Evolutionary conservation across 331 rosid species (phyloP).

Genomic region (Ulmus americana): DNA sequence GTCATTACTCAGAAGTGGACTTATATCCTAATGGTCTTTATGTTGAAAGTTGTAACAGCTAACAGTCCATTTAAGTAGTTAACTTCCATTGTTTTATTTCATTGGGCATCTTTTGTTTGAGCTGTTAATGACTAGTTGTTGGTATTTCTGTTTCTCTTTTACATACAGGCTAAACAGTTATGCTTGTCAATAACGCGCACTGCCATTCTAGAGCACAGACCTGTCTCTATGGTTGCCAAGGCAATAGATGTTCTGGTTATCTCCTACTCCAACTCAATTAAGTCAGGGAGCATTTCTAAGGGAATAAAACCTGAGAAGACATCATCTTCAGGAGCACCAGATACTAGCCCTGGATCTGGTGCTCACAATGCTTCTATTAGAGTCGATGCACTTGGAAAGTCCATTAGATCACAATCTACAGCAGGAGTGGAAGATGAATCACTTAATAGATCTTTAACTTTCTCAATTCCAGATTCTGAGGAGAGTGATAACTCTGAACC

Average conservation of each 20-base stretch:
- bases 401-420: slow-evolving; percentile 37
- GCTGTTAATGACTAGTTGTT: slow-evolving; percentile 13
- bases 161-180: slow-evolving; percentile 81
- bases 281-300: slow-evolving; percentile 50
- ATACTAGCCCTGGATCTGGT: slow-evolving; percentile 29
- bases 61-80: slow-evolving; percentile 7
- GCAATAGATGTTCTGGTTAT: slow-evolving; percentile 72
- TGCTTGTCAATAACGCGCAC: slow-evolving; percentile 65
- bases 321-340: slow-evolving; percentile 42
- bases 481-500: slow-evolving; percentile 39
- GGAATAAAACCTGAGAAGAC: slow-evolving; percentile 56
- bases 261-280: slow-evolving; percentile 59
- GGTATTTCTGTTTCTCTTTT: slow-evolving; percentile 19
- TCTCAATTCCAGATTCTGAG: slow-evolving; percentile 54
- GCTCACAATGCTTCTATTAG: slow-evolving; percentile 42
- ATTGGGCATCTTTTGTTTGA: slow-evolving; percentile 1
- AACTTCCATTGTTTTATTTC: neutral
- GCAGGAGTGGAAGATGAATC: slow-evolving; percentile 39
- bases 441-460: slow-evolving; percentile 28
- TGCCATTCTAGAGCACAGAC: slow-evolving; percentile 73
- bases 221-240: slow-evolving; percentile 64
- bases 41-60: neutral
- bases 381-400: slow-evolving; percentile 45
- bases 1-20: neutral
- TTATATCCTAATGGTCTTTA: slow-evolving; percentile 2